phyloP scores from a whole-genome alignment of 345 rosid genomes.

The Lumnitzera racemosa region DNA sequence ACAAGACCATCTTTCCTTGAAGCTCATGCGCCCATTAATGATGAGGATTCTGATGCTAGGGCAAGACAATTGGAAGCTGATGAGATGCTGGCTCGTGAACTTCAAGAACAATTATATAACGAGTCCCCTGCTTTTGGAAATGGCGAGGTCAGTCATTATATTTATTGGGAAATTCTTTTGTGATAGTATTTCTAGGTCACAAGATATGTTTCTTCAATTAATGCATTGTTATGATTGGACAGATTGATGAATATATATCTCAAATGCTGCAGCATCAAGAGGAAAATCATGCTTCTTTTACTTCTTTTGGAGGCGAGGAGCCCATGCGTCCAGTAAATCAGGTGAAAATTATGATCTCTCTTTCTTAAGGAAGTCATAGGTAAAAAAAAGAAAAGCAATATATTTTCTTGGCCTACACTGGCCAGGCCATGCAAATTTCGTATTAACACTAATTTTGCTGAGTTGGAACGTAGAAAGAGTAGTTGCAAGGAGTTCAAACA shows the following conservation, averaged over 20 bases:
- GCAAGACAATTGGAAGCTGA: constrained; percentile 88
- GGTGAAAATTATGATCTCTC: constrained; percentile 27
- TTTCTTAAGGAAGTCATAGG: background rate
- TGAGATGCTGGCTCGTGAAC: constrained; percentile 76
- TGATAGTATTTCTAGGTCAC: constrained; percentile 2
- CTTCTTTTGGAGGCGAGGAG: constrained; percentile 19
- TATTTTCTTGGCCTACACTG: no score
- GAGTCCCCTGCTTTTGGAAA: constrained; percentile 32
- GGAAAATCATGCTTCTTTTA: constrained; percentile 21
- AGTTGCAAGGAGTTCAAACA: no score
- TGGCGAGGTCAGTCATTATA: constrained; percentile 38
- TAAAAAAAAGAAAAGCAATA: no score
- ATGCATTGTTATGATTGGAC: constrained; percentile 15
- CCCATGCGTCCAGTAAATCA: constrained; percentile 11
- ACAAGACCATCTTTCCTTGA: constrained; percentile 14
- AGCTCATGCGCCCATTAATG: constrained; percentile 19
- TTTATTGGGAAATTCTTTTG: background rate
- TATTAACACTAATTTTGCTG: no score
- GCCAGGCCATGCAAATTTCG: no score
- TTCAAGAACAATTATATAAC: constrained; percentile 80
- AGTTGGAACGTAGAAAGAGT: no score
- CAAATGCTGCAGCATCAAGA: constrained; percentile 64
- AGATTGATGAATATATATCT: constrained; percentile 61
- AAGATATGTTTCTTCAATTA: background rate
- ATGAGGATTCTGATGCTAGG: constrained; percentile 39